A percentile compares a stretch with the other conserved stretches of the same genome.
Conservation (phyloP, 2,329 filamentous ascomycete species). For the Knoxdaviesia capensis region DNA sequence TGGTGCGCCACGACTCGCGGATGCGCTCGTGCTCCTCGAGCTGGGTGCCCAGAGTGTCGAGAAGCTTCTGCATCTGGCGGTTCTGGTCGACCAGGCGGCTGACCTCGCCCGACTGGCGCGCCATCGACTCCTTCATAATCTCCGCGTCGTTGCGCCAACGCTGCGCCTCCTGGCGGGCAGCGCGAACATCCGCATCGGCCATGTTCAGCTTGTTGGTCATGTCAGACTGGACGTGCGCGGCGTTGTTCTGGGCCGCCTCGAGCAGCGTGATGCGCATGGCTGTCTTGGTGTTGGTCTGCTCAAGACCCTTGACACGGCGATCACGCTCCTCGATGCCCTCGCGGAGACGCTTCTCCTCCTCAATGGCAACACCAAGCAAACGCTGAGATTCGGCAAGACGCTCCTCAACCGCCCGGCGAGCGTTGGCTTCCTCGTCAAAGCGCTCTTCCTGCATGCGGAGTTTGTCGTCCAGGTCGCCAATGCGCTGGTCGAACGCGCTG, state of each 20-base stretch:
- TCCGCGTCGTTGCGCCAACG: conserved; percentile 44
- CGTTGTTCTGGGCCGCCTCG: conserved; percentile 42
- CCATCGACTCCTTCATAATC: conserved; percentile 29
- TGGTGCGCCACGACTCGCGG: conserved; percentile 64
- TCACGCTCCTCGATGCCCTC: conserved; percentile 49
- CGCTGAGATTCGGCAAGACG: conserved; percentile 52
- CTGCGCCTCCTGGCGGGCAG: conserved; percentile 34
- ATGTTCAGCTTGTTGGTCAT: conserved; percentile 32
- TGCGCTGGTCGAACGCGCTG: conserved; percentile 36
- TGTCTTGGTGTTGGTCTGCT: conserved; percentile 32
- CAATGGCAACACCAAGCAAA: conserved; percentile 46
- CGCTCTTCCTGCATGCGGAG: conserved; percentile 41
- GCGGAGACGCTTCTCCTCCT: conserved; percentile 49
- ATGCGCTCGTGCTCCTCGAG: conserved; percentile 72
- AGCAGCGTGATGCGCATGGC: conserved; percentile 44
- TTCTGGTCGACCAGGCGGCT: conserved; percentile 34
- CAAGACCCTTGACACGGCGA: conserved; percentile 39
- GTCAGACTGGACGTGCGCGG: conserved; percentile 32
- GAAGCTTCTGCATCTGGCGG: conserved; percentile 52
- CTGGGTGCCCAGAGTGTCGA: conserved; percentile 56
- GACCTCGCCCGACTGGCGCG: conserved; percentile 27
- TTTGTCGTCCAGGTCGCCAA: conserved; percentile 49
- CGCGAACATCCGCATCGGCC: conserved; percentile 31
- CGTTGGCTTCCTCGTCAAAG: conserved; percentile 41
- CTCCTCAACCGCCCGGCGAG: conserved; percentile 50